Conservation (phyloP, 768 basidiomycete genomes). For the Lactarius hatsudake region DNA sequence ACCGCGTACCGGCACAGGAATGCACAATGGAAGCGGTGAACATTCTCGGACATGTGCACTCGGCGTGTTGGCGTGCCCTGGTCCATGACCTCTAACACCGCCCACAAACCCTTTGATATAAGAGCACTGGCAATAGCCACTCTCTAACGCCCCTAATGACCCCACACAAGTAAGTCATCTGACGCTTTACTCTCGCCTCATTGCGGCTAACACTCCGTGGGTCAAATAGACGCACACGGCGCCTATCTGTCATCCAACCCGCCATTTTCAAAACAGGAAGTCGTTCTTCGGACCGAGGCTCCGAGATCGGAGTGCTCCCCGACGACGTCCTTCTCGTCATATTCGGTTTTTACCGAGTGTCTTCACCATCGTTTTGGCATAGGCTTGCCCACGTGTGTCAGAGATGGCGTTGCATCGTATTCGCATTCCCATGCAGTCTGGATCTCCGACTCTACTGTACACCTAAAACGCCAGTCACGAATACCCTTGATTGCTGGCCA, state of each 20-base stretch:
- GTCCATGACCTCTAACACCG: not conserved
- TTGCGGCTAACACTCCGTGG: not conserved
- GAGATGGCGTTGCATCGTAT: not conserved
- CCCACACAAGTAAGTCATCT: conserved; percentile 1
- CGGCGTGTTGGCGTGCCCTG: not conserved
- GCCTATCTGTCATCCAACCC: not conserved
- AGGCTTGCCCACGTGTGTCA: not conserved
- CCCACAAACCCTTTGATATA: not conserved
- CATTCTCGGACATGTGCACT: not conserved
- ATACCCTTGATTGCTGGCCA: not conserved
- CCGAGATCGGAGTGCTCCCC: not conserved
- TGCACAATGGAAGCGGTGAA: not conserved
- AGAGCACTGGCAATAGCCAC: not conserved
- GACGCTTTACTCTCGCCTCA: not conserved
- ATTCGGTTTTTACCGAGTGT: not conserved
- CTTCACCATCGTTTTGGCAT: not conserved
- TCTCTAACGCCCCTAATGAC: not conserved
- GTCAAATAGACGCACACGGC: not conserved
- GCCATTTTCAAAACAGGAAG: not conserved
- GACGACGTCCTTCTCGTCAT: not conserved
- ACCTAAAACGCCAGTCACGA: not conserved
- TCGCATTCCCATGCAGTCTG: not conserved
- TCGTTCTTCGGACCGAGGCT: not conserved
- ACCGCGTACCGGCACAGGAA: not conserved
- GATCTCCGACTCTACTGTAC: not conserved